A percentile compares a stretch with the other conserved stretches of the same genome.
Evolutionary conservation across 345 rosid species (phyloP).

Genomic region (Hibiscus mutabilis): DNA sequence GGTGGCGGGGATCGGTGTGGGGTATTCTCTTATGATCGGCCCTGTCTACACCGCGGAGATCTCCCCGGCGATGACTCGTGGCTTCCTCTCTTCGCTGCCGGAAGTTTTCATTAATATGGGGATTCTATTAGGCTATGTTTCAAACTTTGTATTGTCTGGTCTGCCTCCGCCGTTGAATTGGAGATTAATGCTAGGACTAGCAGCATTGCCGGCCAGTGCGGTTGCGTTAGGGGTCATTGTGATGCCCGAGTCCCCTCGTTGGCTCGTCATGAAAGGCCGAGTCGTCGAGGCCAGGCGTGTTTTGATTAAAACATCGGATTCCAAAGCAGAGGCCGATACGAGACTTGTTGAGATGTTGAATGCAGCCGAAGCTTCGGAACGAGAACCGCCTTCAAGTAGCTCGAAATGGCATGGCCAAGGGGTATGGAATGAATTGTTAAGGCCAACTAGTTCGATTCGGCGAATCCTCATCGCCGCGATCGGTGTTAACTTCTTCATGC

Average conservation of each 20-base stretch:
- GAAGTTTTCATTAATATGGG: constrained; percentile 54
- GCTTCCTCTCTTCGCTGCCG: constrained; percentile 51
- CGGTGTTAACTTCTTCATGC: constrained; percentile 62
- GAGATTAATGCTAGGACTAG: constrained; percentile 50
- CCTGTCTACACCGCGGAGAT: constrained; percentile 49
- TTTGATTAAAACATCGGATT: constrained; percentile 32
- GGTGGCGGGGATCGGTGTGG: constrained; percentile 50
- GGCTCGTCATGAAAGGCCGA: constrained; percentile 55
- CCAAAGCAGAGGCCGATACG: constrained; percentile 32
- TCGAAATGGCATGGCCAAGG: constrained; percentile 28
- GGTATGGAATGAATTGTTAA: constrained; percentile 36
- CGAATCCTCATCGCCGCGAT: constrained; percentile 38
- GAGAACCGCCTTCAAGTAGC: constrained; percentile 5
- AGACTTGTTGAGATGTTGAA: constrained; percentile 31
- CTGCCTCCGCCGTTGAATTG: constrained; percentile 35
- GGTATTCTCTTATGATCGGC: constrained; percentile 59
- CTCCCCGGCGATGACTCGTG: constrained; percentile 41
- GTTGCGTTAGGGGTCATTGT: constrained; percentile 28
- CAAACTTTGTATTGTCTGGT: constrained; percentile 23
- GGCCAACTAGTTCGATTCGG: constrained; percentile 31
- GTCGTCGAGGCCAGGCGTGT: constrained; percentile 35
- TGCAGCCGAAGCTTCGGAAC: constrained; percentile 12
- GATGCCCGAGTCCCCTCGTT: constrained; percentile 54
- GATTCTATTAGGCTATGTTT: constrained; percentile 40
- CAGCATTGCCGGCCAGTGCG: constrained; percentile 30